Conservation (phyloP, 176 grass and related monocot genomes). For the sorghum (Sorghum bicolor) region DNA sequence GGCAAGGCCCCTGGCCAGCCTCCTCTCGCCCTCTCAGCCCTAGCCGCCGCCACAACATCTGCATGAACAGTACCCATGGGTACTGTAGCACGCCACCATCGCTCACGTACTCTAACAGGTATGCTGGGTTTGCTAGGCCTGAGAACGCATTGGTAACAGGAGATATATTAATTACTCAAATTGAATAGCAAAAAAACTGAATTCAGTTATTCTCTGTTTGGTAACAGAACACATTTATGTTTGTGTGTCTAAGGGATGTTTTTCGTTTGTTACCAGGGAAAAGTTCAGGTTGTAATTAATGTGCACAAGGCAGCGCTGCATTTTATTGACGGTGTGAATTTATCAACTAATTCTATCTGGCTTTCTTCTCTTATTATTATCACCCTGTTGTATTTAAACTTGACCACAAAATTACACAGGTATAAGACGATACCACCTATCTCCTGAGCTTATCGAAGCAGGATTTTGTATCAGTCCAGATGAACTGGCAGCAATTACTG, state of each 20-base stretch:
- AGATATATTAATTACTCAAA: slow-evolving; percentile 1
- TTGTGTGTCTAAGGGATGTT: neutral
- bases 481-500: slow-evolving; percentile 73
- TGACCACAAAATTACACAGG: slow-evolving; percentile 36
- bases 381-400: neutral
- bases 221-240: neutral
- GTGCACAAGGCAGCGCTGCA: slow-evolving; percentile 75
- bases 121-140: too few relatives aligned
- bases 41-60: too few relatives aligned
- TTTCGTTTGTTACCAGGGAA: slow-evolving; percentile 41
- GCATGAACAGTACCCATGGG: too few relatives aligned
- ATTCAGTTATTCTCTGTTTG: neutral
- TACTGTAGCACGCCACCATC: too few relatives aligned
- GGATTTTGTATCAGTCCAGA: slow-evolving; percentile 75
- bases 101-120: too few relatives aligned
- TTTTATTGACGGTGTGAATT: slow-evolving; percentile 57
- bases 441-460: slow-evolving; percentile 47
- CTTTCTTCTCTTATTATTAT: slow-evolving; percentile 1
- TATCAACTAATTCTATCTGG: neutral
- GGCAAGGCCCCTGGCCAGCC: too few relatives aligned
- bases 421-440: slow-evolving; percentile 45
- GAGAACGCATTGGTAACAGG: too few relatives aligned
- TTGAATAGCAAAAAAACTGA: neutral
- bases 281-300: slow-evolving; percentile 65
- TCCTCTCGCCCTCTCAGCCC: too few relatives aligned